phyloP scores from a whole-genome alignment of 345 rosid species.

The Aquilaria malaccensis region DNA sequence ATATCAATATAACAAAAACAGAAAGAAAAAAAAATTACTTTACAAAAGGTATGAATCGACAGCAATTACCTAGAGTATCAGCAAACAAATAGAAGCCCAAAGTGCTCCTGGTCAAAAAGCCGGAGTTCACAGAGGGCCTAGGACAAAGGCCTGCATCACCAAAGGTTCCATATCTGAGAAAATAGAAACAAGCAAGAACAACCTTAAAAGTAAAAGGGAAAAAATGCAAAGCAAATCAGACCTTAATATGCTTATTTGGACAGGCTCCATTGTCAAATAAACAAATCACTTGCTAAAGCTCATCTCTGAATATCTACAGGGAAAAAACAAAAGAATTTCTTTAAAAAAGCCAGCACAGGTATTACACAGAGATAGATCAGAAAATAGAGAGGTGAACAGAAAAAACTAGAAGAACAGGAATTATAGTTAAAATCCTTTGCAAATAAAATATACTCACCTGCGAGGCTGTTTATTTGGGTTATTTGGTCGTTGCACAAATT shows the following conservation, averaged over 20 bases:
- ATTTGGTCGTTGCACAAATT: constrained; percentile 46
- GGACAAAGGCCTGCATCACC: constrained; percentile 39
- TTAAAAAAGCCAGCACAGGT: too few relatives aligned
- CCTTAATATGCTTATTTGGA: constrained; percentile 37
- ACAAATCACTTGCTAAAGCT: constrained; percentile 59
- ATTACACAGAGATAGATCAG: background rate
- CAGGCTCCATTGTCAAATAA: constrained; percentile 22
- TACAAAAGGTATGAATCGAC: background rate
- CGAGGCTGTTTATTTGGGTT: constrained; percentile 37
- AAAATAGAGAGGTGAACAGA: background rate
- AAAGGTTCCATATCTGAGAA: constrained; percentile 24
- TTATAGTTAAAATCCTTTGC: too few relatives aligned
- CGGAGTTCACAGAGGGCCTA: constrained; percentile 58
- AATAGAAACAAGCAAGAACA: constrained; percentile 11
- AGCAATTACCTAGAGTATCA: constrained; percentile 45
- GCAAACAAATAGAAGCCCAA: constrained; percentile 43
- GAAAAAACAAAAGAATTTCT: constrained; percentile 2
- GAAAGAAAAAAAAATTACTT: background rate
- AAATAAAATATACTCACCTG: constrained; percentile 28
- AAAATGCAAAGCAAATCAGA: constrained; percentile 15
- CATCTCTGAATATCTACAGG: constrained; percentile 70
- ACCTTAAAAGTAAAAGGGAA: background rate
- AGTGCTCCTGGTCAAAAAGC: constrained; percentile 45
- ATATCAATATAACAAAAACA: background rate
- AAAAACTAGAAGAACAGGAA: too few relatives aligned